Conservation (phyloP, 345 rosid genomes). For the Crucihimalaya himalaica region DNA sequence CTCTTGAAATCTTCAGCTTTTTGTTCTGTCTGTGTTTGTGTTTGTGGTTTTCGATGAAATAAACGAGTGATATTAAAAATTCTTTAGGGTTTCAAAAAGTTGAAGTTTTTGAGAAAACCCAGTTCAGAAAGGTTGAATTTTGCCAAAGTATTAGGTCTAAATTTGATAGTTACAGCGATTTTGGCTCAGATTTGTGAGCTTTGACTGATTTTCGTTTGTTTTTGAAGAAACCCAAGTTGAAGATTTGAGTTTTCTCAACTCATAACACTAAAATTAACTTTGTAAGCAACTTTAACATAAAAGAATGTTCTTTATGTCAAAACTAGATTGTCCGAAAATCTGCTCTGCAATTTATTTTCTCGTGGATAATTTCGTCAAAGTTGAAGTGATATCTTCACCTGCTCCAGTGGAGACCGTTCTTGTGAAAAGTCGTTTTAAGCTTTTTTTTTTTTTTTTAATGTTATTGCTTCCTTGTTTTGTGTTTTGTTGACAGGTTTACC, state of each 20-base stretch:
- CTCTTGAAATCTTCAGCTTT: not conserved
- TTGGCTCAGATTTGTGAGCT: not conserved
- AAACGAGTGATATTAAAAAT: not conserved
- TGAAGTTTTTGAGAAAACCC: not conserved
- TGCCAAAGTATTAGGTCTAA: not conserved
- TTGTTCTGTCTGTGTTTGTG: conserved; percentile 11
- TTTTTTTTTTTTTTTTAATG: not conserved
- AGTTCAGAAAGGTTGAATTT: not conserved
- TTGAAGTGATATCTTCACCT: not conserved
- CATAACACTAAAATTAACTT: conserved; percentile 5
- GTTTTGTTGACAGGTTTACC: conserved; percentile 60
- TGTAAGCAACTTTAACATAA: not conserved
- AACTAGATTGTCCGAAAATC: not conserved
- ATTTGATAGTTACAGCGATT: not conserved
- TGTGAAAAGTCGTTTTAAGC: not conserved
- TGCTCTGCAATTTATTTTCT: not conserved
- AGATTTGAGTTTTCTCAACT: not conserved
- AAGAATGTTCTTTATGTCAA: conserved; percentile 1
- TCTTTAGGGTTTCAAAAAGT: conserved; percentile 18
- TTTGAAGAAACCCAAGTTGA: not conserved
- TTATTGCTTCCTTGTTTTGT: not conserved
- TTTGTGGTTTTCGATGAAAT: not conserved
- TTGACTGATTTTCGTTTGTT: conserved; percentile 1
- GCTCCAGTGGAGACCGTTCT: not conserved
- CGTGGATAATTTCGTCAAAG: not conserved